Conservation (phyloP, 2,329 filamentous ascomycete species). For the Cercospora sojina region DNA sequence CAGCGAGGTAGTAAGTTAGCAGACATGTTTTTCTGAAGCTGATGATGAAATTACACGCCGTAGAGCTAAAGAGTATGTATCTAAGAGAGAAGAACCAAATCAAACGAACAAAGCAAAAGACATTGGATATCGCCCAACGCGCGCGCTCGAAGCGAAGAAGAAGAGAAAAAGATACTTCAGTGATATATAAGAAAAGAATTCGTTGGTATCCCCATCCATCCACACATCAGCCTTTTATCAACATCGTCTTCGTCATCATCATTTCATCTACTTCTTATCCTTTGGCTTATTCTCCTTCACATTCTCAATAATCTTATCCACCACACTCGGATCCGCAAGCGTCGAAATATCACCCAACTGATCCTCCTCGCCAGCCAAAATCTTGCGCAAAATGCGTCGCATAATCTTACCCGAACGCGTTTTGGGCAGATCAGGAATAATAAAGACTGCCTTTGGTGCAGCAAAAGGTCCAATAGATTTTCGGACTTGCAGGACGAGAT, state of each 20-base stretch:
- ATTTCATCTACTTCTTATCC: conserved; percentile 36
- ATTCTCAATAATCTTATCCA: conserved; percentile 81
- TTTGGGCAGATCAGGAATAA: conserved; percentile 93
- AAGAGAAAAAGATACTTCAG: background rate
- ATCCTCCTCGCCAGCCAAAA: conserved; percentile 94
- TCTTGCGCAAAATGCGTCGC: conserved; percentile 95
- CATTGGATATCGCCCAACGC: background rate
- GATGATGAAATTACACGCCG: background rate
- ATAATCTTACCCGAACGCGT: conserved; percentile 98
- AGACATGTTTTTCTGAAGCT: too few species aligned
- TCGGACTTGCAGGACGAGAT: conserved; percentile 89
- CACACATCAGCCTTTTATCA: background rate
- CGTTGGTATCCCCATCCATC: too few species aligned
- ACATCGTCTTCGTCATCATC: background rate
- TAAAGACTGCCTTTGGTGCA: conserved; percentile 87
- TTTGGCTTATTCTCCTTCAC: conserved; percentile 61
- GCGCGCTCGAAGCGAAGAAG: too few species aligned
- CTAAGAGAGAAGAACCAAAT: background rate
- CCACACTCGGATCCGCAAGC: conserved; percentile 86
- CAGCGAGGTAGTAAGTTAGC: too few species aligned
- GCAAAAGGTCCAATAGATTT: conserved; percentile 98
- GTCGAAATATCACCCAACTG: conserved; percentile 91
- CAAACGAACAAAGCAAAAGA: background rate
- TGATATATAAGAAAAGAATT: too few species aligned
- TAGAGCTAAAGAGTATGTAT: background rate